A percentile compares a stretch with the other conserved stretches of the same genome.
Evolutionary conservation across 2,329 filamentous ascomycete species (phyloP).

Genomic region (Hymenotorrendiella dingleyae): DNA sequence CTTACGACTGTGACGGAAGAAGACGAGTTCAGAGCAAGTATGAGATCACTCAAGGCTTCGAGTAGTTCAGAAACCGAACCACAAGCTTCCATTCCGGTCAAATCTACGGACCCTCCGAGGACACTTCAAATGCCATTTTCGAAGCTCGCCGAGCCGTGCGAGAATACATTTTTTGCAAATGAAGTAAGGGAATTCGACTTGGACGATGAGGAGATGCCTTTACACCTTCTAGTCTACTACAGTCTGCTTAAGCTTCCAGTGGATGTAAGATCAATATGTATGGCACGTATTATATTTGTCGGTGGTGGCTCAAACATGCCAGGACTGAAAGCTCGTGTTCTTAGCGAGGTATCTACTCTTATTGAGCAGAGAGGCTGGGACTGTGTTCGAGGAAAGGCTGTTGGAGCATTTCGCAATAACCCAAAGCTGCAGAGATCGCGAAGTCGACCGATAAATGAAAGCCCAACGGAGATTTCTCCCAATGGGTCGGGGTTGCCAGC

Average conservation of each 20-base stretch:
- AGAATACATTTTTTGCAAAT: constrained; percentile 66
- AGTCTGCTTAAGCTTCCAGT: constrained; percentile 69
- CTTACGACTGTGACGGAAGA: constrained; percentile 52
- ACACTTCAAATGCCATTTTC: constrained; percentile 63
- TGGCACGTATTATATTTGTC: constrained; percentile 81
- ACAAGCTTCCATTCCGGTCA: constrained; percentile 38
- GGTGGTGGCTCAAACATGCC: constrained; percentile 75
- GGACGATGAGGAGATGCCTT: constrained; percentile 80
- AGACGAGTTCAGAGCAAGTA: constrained; percentile 40
- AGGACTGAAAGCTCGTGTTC: constrained; percentile 70
- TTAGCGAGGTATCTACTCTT: constrained; percentile 67
- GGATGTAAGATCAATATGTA: constrained; percentile 78
- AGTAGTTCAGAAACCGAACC: constrained; percentile 14
- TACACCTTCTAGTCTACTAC: constrained; percentile 72
- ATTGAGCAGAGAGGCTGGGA: constrained; percentile 71
- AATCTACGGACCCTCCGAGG: constrained; percentile 39
- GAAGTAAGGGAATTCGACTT: constrained; percentile 49
- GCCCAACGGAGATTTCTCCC: constrained; percentile 14
- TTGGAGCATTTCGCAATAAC: constrained; percentile 44
- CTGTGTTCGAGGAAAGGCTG: constrained; percentile 63
- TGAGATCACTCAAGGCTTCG: constrained; percentile 20
- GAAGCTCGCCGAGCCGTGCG: constrained; percentile 66
- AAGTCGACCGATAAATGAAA: constrained; percentile 14
- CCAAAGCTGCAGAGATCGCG: constrained; percentile 26
- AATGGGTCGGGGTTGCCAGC: constrained; percentile 9